These are phyloP conservation scores for Saururus chinensis DNA, from an alignment of 164 flowering plant genomes.

Conservation along the genomic window DNA sequence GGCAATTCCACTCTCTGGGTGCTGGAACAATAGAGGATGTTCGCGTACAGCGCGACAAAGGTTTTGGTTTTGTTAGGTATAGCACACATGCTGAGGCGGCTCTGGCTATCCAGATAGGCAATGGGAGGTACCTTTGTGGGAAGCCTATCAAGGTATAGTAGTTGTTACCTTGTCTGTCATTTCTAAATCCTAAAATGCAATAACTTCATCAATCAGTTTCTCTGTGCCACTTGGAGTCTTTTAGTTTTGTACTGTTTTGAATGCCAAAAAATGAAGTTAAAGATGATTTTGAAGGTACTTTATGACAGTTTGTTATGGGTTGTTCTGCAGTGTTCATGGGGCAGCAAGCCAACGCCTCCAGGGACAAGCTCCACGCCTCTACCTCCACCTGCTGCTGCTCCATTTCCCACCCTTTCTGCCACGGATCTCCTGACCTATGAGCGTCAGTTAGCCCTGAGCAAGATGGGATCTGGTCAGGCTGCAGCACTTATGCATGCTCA, in stretches of 20 bases:
- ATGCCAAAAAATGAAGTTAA: too few species aligned
- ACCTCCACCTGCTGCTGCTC: conserved; percentile 62
- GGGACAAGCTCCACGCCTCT: conserved; percentile 62
- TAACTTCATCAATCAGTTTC: too few species aligned
- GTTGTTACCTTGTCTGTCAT: neutral
- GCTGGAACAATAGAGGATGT: conserved; percentile 89
- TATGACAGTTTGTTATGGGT: neutral
- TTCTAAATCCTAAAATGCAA: too few species aligned
- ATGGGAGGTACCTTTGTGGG: conserved; percentile 59
- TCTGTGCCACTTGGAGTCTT: too few species aligned
- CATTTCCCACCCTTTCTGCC: conserved; percentile 36
- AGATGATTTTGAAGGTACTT: too few species aligned
- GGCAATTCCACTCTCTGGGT: conserved; percentile 68
- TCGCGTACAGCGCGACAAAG: conserved; percentile 86
- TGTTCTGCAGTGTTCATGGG: conserved; percentile 77
- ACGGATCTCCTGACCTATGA: conserved; percentile 53
- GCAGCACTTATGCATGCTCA: conserved; percentile 48
- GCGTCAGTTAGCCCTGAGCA: conserved; percentile 57
- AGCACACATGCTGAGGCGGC: conserved; percentile 84
- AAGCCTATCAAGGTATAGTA: conserved; percentile 66
- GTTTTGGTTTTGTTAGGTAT: conserved; percentile 94
- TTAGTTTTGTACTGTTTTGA: too few species aligned
- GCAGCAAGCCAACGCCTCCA: conserved; percentile 85
- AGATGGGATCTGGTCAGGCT: conserved; percentile 48
- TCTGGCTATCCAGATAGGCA: conserved; percentile 79